phyloP scores from a whole-genome alignment of 345 rosid genomes.

The Bretschneidera sinensis region DNA sequence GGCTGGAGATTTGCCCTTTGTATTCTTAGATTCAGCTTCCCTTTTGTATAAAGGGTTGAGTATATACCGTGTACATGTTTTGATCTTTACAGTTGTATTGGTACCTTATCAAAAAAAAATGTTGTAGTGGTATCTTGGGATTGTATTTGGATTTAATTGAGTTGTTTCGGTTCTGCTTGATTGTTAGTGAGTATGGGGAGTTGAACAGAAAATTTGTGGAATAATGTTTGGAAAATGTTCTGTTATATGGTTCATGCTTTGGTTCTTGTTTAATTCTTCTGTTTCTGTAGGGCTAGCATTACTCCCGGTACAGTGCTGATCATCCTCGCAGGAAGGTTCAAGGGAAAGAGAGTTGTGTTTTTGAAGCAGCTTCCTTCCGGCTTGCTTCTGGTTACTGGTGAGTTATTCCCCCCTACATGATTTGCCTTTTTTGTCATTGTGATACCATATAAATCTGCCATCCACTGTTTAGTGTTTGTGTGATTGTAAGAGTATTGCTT shows the following conservation, averaged over 20 bases:
- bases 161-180: neutral
- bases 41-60: too few relatives aligned
- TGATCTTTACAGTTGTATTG: too few relatives aligned
- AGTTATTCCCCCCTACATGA: neutral
- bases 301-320: conserved; percentile 80
- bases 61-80: too few relatives aligned
- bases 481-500: neutral
- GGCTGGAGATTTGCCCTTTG: too few relatives aligned
- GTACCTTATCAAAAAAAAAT: too few relatives aligned
- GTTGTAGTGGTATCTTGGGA: conserved; percentile 3
- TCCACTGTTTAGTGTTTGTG: neutral
- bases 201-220: neutral
- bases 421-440: neutral
- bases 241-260: neutral
- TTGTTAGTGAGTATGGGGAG: neutral
- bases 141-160: conserved; percentile 3
- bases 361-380: conserved; percentile 85
- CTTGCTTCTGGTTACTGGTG: conserved; percentile 44
- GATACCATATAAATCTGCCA: too few relatives aligned
- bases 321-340: conserved; percentile 80
- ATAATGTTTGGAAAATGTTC: neutral
- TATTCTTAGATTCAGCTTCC: too few relatives aligned
- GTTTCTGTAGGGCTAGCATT: conserved; percentile 47
- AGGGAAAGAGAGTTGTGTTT: conserved; percentile 89
- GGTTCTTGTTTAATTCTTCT: neutral